Evolutionary conservation across 306 rosid genomes (phyloP), one percentile per base, ranked within the genome.

Genomic region (Cicer yamashitae): DNA sequence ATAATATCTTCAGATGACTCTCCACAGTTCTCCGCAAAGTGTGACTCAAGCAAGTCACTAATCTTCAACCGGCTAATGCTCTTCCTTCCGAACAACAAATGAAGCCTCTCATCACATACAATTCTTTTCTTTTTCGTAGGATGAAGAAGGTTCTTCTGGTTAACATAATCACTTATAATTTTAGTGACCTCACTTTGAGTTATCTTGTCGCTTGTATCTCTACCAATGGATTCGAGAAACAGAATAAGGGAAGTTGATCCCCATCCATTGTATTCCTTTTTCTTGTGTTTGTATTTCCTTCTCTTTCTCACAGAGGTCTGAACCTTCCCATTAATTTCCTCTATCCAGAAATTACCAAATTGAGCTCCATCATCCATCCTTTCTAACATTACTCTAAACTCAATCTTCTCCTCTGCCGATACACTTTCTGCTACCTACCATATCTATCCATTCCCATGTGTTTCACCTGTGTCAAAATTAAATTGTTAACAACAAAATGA

Each of bases 251-350:
- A 74, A 18, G 77, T 83, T 3, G 98, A 93, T 2, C 93, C 97
- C 98, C 97, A 93, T 2, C 96, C 93, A 18, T 74, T 70, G 54
- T 84, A 91, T 74, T 89, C 93, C 76, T 68, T 83, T 41, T 76
- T 83, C 88, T 80, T 87, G 48, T 76, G 22, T 47, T 18, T 79
- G 38, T 70, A 82, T 82, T 84, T 87, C 75, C 90, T 79, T 76
- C 82, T 87, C 67, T 10, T 73, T 38, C 79, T 84, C 54, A 22
- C 6, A 2, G 74, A 65, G 6, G 73, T 70, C 73, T 73, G 76
- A 79, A 62, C 79, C 52, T 60, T 43, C 37, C 79, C 82, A 73
- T 82, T 73, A 61, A 51, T 56, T 63, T 84, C 86, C 79, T 52
- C 88, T 9, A 68, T 3, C 90, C 88, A 87, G 59, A 76, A 70